Conservation (phyloP, 1,284 basidiomycete genomes). For the Naganishia liquefaciens region DNA sequence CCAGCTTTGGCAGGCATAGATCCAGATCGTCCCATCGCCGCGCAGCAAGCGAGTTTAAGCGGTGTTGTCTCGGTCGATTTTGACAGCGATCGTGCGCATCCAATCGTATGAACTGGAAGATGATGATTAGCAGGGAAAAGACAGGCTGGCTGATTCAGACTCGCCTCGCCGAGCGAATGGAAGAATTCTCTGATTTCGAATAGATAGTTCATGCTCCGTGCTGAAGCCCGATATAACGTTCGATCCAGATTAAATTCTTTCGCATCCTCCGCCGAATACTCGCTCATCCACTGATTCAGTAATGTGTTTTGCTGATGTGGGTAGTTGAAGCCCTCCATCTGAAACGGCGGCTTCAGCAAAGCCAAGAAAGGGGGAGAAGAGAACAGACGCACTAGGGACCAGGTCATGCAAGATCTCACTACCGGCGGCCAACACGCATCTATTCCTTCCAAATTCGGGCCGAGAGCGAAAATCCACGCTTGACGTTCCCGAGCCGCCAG, state of each 20-base stretch:
- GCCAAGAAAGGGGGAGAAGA: background rate
- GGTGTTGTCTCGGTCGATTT: conserved; percentile 24
- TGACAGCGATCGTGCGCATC: conserved; percentile 23
- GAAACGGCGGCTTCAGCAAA: background rate
- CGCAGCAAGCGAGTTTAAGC: background rate
- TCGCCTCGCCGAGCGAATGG: conserved; percentile 2
- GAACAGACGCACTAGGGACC: conserved; percentile 13
- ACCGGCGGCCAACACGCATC: background rate
- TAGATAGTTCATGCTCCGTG: background rate
- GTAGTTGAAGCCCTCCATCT: background rate
- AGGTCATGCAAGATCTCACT: conserved; percentile 19
- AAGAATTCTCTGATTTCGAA: conserved; percentile 13
- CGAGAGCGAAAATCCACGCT: conserved; percentile 10
- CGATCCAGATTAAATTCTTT: conserved; percentile 4
- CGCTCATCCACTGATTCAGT: conserved; percentile 5
- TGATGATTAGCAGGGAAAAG: background rate
- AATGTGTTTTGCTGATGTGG: background rate
- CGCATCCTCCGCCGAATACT: background rate
- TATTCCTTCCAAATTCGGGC: background rate
- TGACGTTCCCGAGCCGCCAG: conserved; percentile 14
- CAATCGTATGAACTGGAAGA: conserved; percentile 4
- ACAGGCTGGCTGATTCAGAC: background rate
- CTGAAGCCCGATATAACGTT: conserved; percentile 2
- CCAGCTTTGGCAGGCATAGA: background rate
- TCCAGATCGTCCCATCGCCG: conserved; percentile 7